These are phyloP conservation scores for Wickerhamomyces bovis DNA, from an alignment of 805 yeast genomes.

Conservation along the genomic window DNA sequence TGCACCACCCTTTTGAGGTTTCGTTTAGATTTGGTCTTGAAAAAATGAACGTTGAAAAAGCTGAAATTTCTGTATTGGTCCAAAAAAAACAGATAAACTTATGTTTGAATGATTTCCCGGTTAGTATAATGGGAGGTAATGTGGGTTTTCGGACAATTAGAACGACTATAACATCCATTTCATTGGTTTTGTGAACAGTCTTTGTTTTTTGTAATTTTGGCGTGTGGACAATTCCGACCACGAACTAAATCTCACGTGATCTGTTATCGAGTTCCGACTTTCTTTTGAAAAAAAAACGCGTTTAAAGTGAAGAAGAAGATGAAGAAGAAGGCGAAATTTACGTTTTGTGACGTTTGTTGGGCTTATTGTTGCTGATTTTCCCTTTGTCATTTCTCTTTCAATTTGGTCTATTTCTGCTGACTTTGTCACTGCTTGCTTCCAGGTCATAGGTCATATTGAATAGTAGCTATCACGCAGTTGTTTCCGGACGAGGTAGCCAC, in stretches of 20 bases:
- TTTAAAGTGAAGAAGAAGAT: background rate
- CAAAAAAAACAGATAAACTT: background rate
- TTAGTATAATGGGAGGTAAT: background rate
- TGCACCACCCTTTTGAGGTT: background rate
- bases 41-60: background rate
- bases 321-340: background rate
- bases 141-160: background rate
- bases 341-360: background rate
- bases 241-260: background rate
- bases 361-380: background rate
- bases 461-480: no score
- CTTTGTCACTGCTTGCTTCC: background rate
- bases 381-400: no score
- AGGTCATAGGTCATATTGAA: no score
- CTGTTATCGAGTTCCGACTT: background rate
- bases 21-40: background rate
- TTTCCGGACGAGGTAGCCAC: no score
- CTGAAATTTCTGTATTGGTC: background rate
- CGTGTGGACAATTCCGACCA: background rate
- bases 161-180: background rate
- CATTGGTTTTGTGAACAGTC: background rate
- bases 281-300: background rate
- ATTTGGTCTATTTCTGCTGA: no score
- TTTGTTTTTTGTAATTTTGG: background rate
- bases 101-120: background rate